Evolutionary conservation across 495 filamentous ascomycete genomes (phyloP).

Genomic region (Xylaria curta): DNA sequence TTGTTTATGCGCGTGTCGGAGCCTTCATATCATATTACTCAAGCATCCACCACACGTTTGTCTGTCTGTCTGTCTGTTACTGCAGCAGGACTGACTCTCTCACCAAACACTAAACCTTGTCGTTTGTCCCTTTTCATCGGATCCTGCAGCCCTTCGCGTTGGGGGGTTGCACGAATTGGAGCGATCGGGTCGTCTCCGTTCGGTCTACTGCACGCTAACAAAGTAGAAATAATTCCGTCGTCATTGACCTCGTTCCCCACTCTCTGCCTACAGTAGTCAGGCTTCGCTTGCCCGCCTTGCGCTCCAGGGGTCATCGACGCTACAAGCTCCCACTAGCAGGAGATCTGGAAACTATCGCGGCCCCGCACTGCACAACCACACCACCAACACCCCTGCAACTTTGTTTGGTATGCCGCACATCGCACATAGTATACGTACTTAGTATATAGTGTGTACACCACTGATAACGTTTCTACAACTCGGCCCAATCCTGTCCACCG

Average conservation of each 20-base stretch:
- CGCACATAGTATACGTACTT: neutral
- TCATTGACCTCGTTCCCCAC: constrained; percentile 16
- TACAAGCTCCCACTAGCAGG: constrained; percentile 9
- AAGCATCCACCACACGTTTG: neutral
- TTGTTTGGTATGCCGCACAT: neutral
- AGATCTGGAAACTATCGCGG: constrained; percentile 16
- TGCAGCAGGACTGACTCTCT: neutral
- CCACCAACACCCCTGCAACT: constrained; percentile 14
- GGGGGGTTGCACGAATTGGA: constrained; percentile 7
- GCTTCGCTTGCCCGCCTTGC: constrained; percentile 4
- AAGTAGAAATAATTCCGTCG: constrained; percentile 4
- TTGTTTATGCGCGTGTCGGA: neutral
- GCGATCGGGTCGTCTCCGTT: neutral
- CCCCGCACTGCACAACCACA: constrained; percentile 14
- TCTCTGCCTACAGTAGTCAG: constrained; percentile 8
- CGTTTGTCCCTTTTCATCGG: neutral
- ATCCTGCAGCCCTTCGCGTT: constrained; percentile 2
- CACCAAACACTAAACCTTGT: neutral
- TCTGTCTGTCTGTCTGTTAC: neutral
- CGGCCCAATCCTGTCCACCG: constrained; percentile 9
- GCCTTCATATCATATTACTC: neutral
- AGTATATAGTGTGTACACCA: neutral
- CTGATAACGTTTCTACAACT: constrained; percentile 4
- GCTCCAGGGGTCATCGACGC: constrained; percentile 11
- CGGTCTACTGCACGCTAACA: constrained; percentile 1